These are phyloP conservation scores for Phytophthora fragariae DNA, from an alignment of 352 stramenopile species.

Conservation along the genomic window DNA sequence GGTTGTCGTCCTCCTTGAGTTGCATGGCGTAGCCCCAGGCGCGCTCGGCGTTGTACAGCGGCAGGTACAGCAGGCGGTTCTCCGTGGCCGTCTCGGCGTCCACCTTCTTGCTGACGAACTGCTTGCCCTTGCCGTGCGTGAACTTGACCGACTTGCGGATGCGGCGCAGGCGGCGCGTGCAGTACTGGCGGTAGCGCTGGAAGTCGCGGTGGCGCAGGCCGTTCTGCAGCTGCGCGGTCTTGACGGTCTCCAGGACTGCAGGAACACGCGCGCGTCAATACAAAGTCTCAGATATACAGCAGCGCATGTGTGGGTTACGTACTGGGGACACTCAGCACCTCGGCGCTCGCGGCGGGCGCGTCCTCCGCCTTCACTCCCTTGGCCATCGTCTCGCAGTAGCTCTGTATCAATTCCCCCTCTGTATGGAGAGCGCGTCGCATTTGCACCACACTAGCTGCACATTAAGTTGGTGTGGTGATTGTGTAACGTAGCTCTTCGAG, in stretches of 20 bases:
- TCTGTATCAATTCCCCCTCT: slow-evolving; percentile 26
- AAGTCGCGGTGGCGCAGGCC: slow-evolving; percentile 92
- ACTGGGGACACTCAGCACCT: slow-evolving; percentile 64
- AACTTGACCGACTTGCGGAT: slow-evolving; percentile 92
- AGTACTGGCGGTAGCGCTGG: slow-evolving; percentile 93
- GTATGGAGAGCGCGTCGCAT: neutral
- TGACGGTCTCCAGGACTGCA: slow-evolving; percentile 87
- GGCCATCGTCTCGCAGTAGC: slow-evolving; percentile 36
- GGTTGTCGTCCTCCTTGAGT: slow-evolving; percentile 90
- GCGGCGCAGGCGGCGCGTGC: slow-evolving; percentile 82
- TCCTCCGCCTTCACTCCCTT: slow-evolving; percentile 44
- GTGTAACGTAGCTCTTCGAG: slow-evolving; percentile 5
- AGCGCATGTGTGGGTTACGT: slow-evolving; percentile 12
- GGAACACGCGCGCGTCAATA: neutral
- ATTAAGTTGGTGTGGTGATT: slow-evolving; percentile 5
- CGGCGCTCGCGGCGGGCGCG: slow-evolving; percentile 30
- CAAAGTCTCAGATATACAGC: neutral
- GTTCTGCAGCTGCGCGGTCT: slow-evolving; percentile 91
- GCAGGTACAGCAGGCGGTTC: slow-evolving; percentile 82
- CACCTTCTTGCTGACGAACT: slow-evolving; percentile 87
- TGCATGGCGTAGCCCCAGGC: slow-evolving; percentile 94
- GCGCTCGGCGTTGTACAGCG: slow-evolving; percentile 91
- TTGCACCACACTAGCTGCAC: neutral
- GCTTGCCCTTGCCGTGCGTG: slow-evolving; percentile 88
- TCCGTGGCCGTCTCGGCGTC: slow-evolving; percentile 80